Base-by-base conservation (phyloP, 73 alveolate species). In the Paramecium primaurelia region DNA sequence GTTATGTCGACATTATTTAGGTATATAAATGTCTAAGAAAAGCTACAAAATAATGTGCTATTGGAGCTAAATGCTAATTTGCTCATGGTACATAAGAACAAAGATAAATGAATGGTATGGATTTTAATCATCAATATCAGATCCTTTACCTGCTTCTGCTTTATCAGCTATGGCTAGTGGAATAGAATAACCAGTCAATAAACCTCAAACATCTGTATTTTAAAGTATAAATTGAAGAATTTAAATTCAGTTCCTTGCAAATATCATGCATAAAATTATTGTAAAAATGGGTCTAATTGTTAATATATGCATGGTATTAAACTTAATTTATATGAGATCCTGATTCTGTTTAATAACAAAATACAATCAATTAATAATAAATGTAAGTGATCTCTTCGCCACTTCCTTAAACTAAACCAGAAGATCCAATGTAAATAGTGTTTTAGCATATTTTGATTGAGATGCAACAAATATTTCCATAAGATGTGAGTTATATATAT, bases 11-110 rank as follows among this genome's bases (percentile, higher is more conserved):
- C 89, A 80, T 45, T 80, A 42, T 80, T 47, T 37, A 80, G 89
- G 89, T 77, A 77, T 34, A 16, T 6, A 26, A 1, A 8, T 59
- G 37, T 6, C 10, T 59, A 64, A 12, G 6, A 25, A 18, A 30
- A 80, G 91, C 77, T 22, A 80, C 91, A 22, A 44, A 44, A 22
- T 45, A 80, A 44, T 80, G 75, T 44, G 89, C 89, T 20, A 80
- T 44, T 45, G 91, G 91, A 80, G 5, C 51, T 9, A 80, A 80
- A 47, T 80, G 91, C 28, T 47, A 80, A 80, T 80, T 80, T 80
- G 91, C 91, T 45, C 91, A 80, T 80, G 75, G 75, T 22, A 18
- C 49, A 1, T 25, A n/a, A 34, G 91, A 44, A 14, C 30, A 80
- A 45, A 40, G 91, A 47, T 80, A 32, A 26, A 44, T 45, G 38